phyloP scores from a whole-genome alignment of 1,139 yeast species.

The Suhomyces chickasaworum region DNA sequence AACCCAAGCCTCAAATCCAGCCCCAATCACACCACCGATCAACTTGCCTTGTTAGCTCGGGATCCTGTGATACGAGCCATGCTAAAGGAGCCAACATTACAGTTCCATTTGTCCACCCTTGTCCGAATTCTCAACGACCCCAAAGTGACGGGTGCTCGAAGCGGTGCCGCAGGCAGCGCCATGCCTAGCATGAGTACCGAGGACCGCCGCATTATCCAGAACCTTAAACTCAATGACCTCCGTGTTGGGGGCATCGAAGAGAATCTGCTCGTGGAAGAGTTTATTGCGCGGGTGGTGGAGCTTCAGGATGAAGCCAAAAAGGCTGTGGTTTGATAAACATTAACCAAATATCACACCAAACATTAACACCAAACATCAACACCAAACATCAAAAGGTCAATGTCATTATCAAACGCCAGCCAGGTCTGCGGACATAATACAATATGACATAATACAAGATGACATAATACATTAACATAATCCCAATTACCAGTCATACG shows the following conservation, averaged over 20 bases:
- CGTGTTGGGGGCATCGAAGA: slow-evolving; percentile 65
- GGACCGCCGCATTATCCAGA: slow-evolving; percentile 58
- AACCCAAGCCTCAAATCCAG: too few relatives aligned
- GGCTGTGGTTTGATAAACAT: too few relatives aligned
- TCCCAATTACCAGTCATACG: too few relatives aligned
- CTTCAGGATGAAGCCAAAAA: not conserved
- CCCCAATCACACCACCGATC: not conserved
- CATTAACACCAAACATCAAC: too few relatives aligned
- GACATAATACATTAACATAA: too few relatives aligned
- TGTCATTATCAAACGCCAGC: too few relatives aligned
- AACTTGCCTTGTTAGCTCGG: slow-evolving; percentile 24
- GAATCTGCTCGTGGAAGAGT: slow-evolving; percentile 68
- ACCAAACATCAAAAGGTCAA: too few relatives aligned
- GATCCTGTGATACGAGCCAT: slow-evolving; percentile 45
- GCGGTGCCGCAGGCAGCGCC: not conserved
- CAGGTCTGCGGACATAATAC: too few relatives aligned
- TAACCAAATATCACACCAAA: too few relatives aligned
- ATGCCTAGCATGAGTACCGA: slow-evolving; percentile 27
- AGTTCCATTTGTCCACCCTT: slow-evolving; percentile 53
- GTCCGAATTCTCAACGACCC: slow-evolving; percentile 49
- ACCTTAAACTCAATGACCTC: slow-evolving; percentile 59
- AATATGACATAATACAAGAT: too few relatives aligned
- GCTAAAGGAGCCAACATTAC: slow-evolving; percentile 51
- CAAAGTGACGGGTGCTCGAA: slow-evolving; percentile 43
- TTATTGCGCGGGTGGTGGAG: slow-evolving; percentile 30